Base-by-base conservation (phyloP, 495 filamentous ascomycete species). In the Collariella sp. region DNA sequence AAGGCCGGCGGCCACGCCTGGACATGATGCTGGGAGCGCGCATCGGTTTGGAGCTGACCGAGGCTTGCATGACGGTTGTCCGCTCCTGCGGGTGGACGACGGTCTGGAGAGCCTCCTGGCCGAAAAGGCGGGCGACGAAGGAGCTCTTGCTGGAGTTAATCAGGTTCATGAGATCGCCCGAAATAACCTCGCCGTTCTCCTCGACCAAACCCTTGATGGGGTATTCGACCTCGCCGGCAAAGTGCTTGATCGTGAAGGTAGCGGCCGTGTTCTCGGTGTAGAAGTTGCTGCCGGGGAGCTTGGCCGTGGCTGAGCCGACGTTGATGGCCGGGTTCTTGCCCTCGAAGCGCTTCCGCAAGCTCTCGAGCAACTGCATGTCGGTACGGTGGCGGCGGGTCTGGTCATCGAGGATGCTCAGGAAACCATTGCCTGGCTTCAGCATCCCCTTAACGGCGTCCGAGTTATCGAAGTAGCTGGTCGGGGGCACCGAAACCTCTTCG, bases 401-500 rank as follows among this genome's bases (percentile, higher is more conserved):
- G 65, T 98, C 93, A 66, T 96, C 91, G 11, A 98, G 73, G 54
- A 98, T 98, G 70, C 87, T 89, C 38, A 98, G 77, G 26, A 98
- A 68, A 5, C 93, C 93, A 66, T 97, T 97, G 33, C 88, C 87
- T 36, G 87, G 79, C 70, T 98, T 98, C 55, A 97, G 71, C 31
- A 98, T 71, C 0, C 88, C 91, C 54, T 85, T 87, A 23, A 95
- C 90, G 24, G 89, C 89, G 65, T 97, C 93, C 0, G 86, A 87
- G 70, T 97, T 98, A 70, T 98, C 93, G 52, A 95, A 98, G 65
- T 96, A 98, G 72, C 87, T 93, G 0, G 91, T 95, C 1, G 89
- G 84, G 4, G 91, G 79, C 7, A 98, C 88, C 13, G 72, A 78
- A 7, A 97, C 86, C 63, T 96, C 93, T 70, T 98, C 93, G 18